Conservation (phyloP, 306 rosid genomes). For the Vigna nakashimae region DNA sequence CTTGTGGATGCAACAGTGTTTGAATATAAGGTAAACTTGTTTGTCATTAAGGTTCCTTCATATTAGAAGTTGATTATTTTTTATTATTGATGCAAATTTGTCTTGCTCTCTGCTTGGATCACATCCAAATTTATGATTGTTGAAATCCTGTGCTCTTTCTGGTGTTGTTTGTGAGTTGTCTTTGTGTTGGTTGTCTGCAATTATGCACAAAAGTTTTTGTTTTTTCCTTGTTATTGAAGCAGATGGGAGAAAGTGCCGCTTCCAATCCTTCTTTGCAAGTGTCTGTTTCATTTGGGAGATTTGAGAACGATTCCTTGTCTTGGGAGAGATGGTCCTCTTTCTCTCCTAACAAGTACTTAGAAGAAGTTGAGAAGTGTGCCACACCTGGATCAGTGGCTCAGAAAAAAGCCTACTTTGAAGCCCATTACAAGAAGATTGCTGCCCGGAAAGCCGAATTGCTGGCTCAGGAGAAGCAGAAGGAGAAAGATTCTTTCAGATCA, state of each 20-base stretch:
- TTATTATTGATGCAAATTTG: conserved; percentile 34
- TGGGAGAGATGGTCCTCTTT: conserved; percentile 99
- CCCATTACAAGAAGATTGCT: conserved; percentile 96
- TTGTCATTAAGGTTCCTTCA: conserved; percentile 44
- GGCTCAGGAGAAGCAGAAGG: conserved; percentile 68
- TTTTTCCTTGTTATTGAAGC: conserved; percentile 41
- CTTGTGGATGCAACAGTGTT: conserved; percentile 51
- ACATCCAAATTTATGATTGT: conserved; percentile 32
- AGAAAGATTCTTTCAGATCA: conserved; percentile 49
- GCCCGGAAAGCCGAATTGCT: conserved; percentile 78
- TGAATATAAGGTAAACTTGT: conserved; percentile 67
- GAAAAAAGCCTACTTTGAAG: conserved; percentile 94
- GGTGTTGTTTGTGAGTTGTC: conserved; percentile 44
- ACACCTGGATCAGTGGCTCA: conserved; percentile 97
- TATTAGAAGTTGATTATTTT: conserved; percentile 22
- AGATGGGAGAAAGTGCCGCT: conserved; percentile 78
- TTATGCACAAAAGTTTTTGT: conserved; percentile 47
- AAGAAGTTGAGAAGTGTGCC: conserved; percentile 96
- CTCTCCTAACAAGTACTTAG: conserved; percentile 91
- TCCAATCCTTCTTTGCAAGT: conserved; percentile 71
- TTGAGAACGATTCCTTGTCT: conserved; percentile 87
- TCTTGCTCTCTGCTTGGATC: conserved; percentile 31
- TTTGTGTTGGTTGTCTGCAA: conserved; percentile 44
- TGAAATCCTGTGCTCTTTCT: conserved; percentile 35
- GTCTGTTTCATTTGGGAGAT: conserved; percentile 93